Percentiles rank a stretch among this genome's conserved stretches.
Evolutionary conservation across 148 eudicot species (phyloP).

Genomic region (Dysphania ambrosioides): DNA sequence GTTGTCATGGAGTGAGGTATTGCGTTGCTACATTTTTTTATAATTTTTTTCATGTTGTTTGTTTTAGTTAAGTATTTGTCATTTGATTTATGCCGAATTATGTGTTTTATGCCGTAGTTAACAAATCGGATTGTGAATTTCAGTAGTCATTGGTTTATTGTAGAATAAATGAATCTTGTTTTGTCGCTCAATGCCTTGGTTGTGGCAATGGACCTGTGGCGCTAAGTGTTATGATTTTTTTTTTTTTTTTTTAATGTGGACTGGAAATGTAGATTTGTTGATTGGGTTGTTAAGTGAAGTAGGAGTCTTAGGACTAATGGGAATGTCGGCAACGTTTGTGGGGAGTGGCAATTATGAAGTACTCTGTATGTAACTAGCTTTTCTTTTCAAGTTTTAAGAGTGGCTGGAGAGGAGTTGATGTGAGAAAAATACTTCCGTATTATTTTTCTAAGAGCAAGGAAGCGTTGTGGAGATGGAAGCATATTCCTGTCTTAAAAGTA

Average conservation of each 20-base stretch:
- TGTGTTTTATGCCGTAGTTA: neutral
- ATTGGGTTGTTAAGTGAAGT: neutral
- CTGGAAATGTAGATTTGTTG: neutral
- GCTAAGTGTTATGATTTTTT: neutral
- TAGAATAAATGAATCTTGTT: neutral
- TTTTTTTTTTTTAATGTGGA: neutral
- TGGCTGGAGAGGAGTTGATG: neutral
- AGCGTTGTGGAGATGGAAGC: neutral
- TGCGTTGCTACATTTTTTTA: too few relatives aligned
- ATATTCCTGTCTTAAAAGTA: neutral
- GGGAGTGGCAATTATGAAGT: neutral
- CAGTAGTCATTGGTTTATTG: neutral
- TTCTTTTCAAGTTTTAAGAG: neutral
- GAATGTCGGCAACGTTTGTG: neutral
- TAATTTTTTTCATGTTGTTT: too few relatives aligned
- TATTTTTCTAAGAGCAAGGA: neutral
- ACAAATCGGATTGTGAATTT: neutral
- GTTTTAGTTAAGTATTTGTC: neutral
- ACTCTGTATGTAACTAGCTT: neutral
- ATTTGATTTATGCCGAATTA: neutral
- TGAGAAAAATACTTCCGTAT: neutral
- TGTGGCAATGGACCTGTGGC: neutral
- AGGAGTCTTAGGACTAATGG: neutral
- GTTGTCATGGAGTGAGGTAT: constrained; percentile 87
- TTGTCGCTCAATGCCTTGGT: neutral